phyloP scores from a whole-genome alignment of 2,329 filamentous ascomycete species.

The Curvularia verruculosa region DNA sequence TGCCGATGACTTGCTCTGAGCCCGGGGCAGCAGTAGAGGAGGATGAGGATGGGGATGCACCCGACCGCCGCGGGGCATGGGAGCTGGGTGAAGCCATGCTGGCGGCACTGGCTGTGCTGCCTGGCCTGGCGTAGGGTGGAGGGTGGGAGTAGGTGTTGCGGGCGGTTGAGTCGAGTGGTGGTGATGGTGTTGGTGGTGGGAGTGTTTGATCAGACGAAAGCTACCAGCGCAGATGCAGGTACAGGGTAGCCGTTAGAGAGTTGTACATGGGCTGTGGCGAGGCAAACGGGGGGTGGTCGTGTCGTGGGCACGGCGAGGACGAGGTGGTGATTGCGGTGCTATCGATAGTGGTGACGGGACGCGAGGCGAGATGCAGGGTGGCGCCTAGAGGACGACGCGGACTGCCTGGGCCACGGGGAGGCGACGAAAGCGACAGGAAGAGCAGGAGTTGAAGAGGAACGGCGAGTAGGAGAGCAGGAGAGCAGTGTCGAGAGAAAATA shows the following conservation, averaged over 20 bases:
- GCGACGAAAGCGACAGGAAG: slow-evolving; percentile 8
- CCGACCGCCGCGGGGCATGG: slow-evolving; percentile 46
- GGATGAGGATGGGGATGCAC: slow-evolving; percentile 42
- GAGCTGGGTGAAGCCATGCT: slow-evolving; percentile 45
- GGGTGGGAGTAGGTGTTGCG: slow-evolving; percentile 9
- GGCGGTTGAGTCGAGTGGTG: not conserved
- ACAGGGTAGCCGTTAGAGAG: slow-evolving; percentile 45
- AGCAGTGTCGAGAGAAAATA: not conserved
- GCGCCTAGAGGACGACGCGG: not conserved
- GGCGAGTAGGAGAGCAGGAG: slow-evolving; percentile 13
- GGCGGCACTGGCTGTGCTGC: slow-evolving; percentile 42
- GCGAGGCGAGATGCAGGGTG: slow-evolving; percentile 3
- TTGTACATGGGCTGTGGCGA: slow-evolving; percentile 46
- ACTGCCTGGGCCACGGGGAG: not conserved
- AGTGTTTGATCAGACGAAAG: slow-evolving; percentile 18
- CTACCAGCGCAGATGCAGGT: slow-evolving; percentile 50
- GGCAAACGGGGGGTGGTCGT: slow-evolving; percentile 9
- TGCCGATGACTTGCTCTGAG: slow-evolving; percentile 62
- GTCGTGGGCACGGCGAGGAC: not conserved
- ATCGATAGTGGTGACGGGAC: slow-evolving; percentile 16
- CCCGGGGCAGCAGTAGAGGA: slow-evolving; percentile 31
- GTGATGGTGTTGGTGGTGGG: slow-evolving; percentile 4
- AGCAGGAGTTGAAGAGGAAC: slow-evolving; percentile 5
- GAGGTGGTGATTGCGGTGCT: not conserved
- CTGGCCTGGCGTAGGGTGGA: slow-evolving; percentile 22